These are phyloP conservation scores for Colletotrichum sidae DNA, from an alignment of 2,329 filamentous ascomycete species.

Conservation along the genomic window DNA sequence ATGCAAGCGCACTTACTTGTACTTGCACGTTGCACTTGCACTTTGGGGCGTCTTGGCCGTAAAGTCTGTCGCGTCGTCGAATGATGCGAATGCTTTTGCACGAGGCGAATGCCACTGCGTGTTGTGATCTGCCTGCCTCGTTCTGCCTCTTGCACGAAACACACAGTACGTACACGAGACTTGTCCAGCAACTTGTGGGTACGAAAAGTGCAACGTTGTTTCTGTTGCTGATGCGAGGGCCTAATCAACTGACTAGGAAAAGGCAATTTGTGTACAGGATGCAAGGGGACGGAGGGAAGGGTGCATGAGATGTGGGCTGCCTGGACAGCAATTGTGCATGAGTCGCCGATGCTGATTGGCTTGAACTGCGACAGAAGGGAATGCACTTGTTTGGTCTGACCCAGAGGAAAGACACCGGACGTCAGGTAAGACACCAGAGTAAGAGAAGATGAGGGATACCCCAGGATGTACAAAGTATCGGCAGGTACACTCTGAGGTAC, in stretches of 20 bases:
- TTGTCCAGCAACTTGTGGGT: background rate
- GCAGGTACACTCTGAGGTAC: background rate
- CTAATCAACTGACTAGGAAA: slow-evolving; percentile 34
- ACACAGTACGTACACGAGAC: background rate
- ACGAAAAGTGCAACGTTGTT: background rate
- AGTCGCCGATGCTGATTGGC: slow-evolving; percentile 14
- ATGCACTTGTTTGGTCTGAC: slow-evolving; percentile 34
- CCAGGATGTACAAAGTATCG: slow-evolving; percentile 12
- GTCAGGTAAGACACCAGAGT: slow-evolving; percentile 18
- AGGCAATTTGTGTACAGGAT: slow-evolving; percentile 36
- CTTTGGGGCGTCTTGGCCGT: too few species aligned
- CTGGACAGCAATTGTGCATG: slow-evolving; percentile 15
- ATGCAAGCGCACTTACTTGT: too few species aligned
- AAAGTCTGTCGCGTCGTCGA: too few species aligned
- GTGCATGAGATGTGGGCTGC: slow-evolving; percentile 26
- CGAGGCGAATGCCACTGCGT: too few species aligned
- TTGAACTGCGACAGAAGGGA: slow-evolving; percentile 22
- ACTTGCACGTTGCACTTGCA: too few species aligned
- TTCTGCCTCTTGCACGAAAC: too few species aligned
- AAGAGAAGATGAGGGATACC: slow-evolving; percentile 25
- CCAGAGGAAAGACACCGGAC: slow-evolving; percentile 25
- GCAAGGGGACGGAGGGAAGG: slow-evolving; percentile 33
- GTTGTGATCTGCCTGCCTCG: too few species aligned
- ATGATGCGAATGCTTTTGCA: too few species aligned
- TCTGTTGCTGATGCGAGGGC: slow-evolving; percentile 31